phyloP scores from a whole-genome alignment of 768 basidiomycete species.

The Trametes meyenii region DNA sequence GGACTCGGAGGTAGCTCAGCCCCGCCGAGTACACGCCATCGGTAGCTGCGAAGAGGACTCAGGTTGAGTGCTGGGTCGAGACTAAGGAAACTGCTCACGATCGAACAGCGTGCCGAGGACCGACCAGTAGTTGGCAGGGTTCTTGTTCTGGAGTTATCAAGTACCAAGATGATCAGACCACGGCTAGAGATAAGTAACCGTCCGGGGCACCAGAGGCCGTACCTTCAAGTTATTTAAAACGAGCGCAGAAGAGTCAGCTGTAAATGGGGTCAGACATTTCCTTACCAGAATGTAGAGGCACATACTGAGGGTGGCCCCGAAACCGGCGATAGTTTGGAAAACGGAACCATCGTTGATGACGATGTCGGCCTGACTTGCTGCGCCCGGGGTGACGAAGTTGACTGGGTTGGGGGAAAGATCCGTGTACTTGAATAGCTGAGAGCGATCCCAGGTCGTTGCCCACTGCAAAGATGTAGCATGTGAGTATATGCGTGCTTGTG shows the following conservation, averaged over 20 bases:
- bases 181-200: neutral
- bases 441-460: constrained; percentile 39
- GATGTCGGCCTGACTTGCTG: constrained; percentile 63
- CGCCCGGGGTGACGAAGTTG: constrained; percentile 58
- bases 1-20: constrained; percentile 67
- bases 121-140: constrained; percentile 59
- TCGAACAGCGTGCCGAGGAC: constrained; percentile 63
- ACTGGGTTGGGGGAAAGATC: constrained; percentile 46
- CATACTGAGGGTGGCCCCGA: constrained; percentile 67
- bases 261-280: neutral
- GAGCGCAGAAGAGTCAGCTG: constrained; percentile 74
- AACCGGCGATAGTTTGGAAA: constrained; percentile 69
- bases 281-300: neutral
- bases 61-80: neutral
- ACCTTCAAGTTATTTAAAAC: constrained; percentile 70
- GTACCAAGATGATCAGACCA: neutral
- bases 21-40: constrained; percentile 69
- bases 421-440: constrained; percentile 55
- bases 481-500: neutral
- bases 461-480: constrained; percentile 26
- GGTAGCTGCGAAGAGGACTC: constrained; percentile 40
- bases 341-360: constrained; percentile 53
- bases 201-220: neutral
- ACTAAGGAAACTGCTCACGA: constrained; percentile 29
- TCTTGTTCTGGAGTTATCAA: constrained; percentile 42